Conservation (phyloP, 179 eudicot genomes). For the Silene noctiflora region DNA sequence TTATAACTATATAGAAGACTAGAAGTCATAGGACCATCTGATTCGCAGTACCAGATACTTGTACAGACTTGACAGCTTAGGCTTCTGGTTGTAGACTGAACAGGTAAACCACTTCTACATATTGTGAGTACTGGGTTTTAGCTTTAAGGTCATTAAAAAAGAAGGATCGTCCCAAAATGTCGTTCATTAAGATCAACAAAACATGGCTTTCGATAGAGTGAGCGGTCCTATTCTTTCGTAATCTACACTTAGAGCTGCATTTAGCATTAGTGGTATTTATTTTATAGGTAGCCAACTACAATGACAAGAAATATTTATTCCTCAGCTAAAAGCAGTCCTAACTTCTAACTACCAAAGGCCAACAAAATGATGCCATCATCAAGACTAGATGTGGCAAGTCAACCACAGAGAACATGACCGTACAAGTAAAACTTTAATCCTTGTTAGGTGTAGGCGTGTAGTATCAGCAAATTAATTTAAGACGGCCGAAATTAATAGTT, state of each 20-base stretch:
- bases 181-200: background rate
- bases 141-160: background rate
- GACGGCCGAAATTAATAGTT: background rate
- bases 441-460: slow-evolving; percentile 21
- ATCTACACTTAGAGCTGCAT: background rate
- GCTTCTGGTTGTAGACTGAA: background rate
- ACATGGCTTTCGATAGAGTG: background rate
- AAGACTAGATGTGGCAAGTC: background rate
- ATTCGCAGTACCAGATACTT: background rate
- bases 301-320: too few relatives aligned
- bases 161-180: too few relatives aligned
- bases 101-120: background rate
- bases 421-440: background rate
- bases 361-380: slow-evolving; percentile 8
- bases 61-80: background rate
- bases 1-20: background rate
- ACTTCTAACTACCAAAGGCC: background rate
- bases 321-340: background rate
- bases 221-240: background rate
- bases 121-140: background rate
- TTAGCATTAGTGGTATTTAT: background rate
- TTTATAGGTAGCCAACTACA: background rate
- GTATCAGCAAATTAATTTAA: slow-evolving; percentile 13
- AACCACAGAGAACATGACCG: background rate
- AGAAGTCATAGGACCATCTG: background rate